Percentiles rank a stretch among this genome's conserved stretches.
Evolutionary conservation across 495 filamentous ascomycete species (phyloP).

Genomic region (Aspergillus indologenus): DNA sequence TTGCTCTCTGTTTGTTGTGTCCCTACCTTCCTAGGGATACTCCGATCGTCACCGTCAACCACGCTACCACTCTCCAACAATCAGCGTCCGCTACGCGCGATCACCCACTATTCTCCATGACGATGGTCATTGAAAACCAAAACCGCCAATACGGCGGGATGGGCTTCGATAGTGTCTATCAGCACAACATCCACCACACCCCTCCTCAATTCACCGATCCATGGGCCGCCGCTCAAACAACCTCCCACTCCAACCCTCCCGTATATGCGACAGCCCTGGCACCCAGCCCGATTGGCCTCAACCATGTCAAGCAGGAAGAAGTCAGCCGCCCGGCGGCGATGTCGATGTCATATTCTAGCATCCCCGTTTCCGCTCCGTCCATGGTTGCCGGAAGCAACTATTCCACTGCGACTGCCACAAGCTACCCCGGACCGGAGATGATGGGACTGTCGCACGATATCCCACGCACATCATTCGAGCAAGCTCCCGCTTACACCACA

Average conservation of each 20-base stretch:
- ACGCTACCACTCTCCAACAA: slow-evolving; percentile 5
- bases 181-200: slow-evolving; percentile 63
- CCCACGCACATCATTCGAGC: slow-evolving; percentile 47
- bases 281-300: slow-evolving; percentile 51
- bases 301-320: slow-evolving; percentile 55
- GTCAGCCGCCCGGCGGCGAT: slow-evolving; percentile 57
- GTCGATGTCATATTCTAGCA: slow-evolving; percentile 70
- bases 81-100: not conserved
- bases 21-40: slow-evolving; percentile 16
- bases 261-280: slow-evolving; percentile 58
- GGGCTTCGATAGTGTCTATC: slow-evolving; percentile 76
- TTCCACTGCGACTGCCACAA: slow-evolving; percentile 42
- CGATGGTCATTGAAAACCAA: slow-evolving; percentile 86
- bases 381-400: slow-evolving; percentile 67
- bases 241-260: slow-evolving; percentile 53
- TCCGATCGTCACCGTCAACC: slow-evolving; percentile 17
- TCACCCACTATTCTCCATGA: slow-evolving; percentile 52
- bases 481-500: slow-evolving; percentile 63
- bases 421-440: slow-evolving; percentile 65
- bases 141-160: slow-evolving; percentile 78
- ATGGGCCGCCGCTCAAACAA: slow-evolving; percentile 64
- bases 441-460: slow-evolving; percentile 72
- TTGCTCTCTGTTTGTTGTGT: slow-evolving; percentile 8
- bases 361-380: slow-evolving; percentile 69
- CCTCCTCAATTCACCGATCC: slow-evolving; percentile 90